Percentiles rank a stretch among this genome's conserved stretches.
These are phyloP conservation scores for Ophiostoma populinum DNA, from an alignment of 2,329 filamentous ascomycete genomes.

Conservation along the genomic window DNA sequence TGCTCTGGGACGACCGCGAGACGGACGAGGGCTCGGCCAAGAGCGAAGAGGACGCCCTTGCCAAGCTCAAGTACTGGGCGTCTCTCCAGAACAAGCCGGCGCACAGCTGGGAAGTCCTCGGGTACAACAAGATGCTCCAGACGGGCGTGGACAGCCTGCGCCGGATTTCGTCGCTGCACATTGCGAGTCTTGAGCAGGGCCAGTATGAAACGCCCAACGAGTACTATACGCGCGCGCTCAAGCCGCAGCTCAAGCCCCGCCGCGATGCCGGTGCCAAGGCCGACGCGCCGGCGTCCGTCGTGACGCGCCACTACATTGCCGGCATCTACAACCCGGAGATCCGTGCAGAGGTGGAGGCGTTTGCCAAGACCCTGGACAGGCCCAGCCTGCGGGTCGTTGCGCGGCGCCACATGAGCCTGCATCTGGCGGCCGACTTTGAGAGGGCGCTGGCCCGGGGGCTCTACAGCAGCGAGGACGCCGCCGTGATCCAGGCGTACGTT, in stretches of 20 bases:
- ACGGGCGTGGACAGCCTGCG: conserved; percentile 28
- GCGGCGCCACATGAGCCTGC: conserved; percentile 34
- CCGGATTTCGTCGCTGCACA: conserved; percentile 32
- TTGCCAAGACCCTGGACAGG: conserved; percentile 13
- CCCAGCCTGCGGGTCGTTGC: conserved; percentile 24
- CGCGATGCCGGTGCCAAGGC: conserved; percentile 11
- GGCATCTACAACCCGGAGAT: conserved; percentile 33
- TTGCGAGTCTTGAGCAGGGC: conserved; percentile 35
- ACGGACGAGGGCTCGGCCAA: conserved; percentile 20
- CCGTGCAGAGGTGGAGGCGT: conserved; percentile 24
- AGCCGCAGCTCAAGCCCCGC: conserved; percentile 21
- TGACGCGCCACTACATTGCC: conserved; percentile 29
- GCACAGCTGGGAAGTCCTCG: conserved; percentile 28
- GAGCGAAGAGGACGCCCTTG: conserved; percentile 20
- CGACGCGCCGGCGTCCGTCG: conserved; percentile 14
- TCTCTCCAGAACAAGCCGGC: conserved; percentile 21
- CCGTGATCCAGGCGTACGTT: conserved; percentile 31
- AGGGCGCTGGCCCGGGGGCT: conserved; percentile 30
- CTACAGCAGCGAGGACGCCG: conserved; percentile 23
- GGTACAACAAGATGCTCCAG: conserved; percentile 36
- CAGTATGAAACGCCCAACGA: conserved; percentile 31
- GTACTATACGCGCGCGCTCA: conserved; percentile 30
- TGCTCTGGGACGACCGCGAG: conserved; percentile 25
- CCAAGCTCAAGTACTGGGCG: conserved; percentile 27
- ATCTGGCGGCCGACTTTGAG: conserved; percentile 39